Conservation (phyloP, 257 asterid species). For the Jacaranda mimosifolia region DNA sequence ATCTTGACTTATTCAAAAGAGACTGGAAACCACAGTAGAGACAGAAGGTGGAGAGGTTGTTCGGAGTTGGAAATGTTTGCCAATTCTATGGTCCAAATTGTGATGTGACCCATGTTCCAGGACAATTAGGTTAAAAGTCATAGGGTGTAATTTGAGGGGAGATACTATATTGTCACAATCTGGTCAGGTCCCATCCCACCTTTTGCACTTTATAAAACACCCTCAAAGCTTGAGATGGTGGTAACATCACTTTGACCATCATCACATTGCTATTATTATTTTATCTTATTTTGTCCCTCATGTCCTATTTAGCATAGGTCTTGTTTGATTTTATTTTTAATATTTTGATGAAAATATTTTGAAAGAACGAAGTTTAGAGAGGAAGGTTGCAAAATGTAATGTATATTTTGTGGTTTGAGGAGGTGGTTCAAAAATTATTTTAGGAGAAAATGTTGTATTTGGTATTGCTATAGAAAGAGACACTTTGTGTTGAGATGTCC, state of each 20-base stretch:
- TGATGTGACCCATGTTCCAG: conserved; percentile 21
- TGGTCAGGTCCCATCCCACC: conserved; percentile 8
- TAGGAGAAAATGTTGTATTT: too few relatives aligned
- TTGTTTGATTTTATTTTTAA: not conserved
- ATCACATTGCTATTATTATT: not conserved
- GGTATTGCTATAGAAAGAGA: too few relatives aligned
- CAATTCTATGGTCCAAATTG: not conserved
- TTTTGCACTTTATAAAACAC: not conserved
- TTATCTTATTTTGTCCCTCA: not conserved
- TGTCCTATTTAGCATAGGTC: not conserved
- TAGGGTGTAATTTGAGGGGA: not conserved
- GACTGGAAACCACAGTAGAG: not conserved
- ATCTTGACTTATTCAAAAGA: conserved; percentile 9
- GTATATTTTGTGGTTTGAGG: too few relatives aligned
- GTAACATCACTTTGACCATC: conserved; percentile 9
- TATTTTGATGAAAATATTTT: too few relatives aligned
- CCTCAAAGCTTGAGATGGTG: not conserved
- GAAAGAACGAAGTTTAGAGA: too few relatives aligned
- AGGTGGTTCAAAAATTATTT: too few relatives aligned
- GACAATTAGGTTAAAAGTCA: not conserved
- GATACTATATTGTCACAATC: conserved; percentile 4
- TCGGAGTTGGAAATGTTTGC: conserved; percentile 20
- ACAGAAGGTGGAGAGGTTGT: not conserved
- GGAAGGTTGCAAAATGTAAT: too few relatives aligned
- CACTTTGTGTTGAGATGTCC: too few relatives aligned